Evolutionary conservation across 2,329 filamentous ascomycete species (phyloP), one percentile per base, ranked within the genome.

Genomic region (Fusarium decemcellulare): DNA sequence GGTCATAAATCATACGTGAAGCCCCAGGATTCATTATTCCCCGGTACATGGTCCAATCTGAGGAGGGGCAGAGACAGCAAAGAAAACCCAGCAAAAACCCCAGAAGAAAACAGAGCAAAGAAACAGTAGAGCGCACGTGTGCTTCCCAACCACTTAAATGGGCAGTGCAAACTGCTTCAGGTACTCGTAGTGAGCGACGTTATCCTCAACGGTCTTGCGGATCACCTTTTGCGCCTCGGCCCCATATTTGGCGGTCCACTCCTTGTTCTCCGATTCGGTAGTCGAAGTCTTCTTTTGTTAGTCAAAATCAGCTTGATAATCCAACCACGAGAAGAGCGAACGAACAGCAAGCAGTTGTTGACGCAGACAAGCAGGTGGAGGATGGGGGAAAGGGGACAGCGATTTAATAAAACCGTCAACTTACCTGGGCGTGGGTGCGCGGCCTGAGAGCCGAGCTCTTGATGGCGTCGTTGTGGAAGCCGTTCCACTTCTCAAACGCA

Each of bases 381-480:
- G 67, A 50, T 34, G 16, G 14, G 40, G 51, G 40, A 32, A 39
- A 10, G 43, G 8, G 46, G 23, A 40, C 42, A 56, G 50, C 52
- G 61, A 70, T 65, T 59, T 10, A 34, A 52, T 55, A 44, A 70
- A 68, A 68, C 62, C 61, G 50, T 57, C 6, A 55, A 80, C 86
- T 79, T 80, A 90, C 88, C 78, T 88, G 85, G 29, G 89, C 87
- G 70, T 91, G 86, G 47, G 85, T 84, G 76, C 93, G 86, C 2
- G 93, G 89, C 77, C 91, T 91, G 75, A 99, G 83, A 66, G 90
- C 90, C 39, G 87, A 91, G 77, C 93, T 97, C 72, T 92, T 86
- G 73, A 98, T 93, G 14, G 94, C 96, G 84, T 98, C 96, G 72
- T 98, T 93, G 79, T 98, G 96, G 83, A 97, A 98, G 11, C 96